Conservation (phyloP, 2,329 filamentous ascomycete species). For the Teratosphaeriaceae sp. region DNA sequence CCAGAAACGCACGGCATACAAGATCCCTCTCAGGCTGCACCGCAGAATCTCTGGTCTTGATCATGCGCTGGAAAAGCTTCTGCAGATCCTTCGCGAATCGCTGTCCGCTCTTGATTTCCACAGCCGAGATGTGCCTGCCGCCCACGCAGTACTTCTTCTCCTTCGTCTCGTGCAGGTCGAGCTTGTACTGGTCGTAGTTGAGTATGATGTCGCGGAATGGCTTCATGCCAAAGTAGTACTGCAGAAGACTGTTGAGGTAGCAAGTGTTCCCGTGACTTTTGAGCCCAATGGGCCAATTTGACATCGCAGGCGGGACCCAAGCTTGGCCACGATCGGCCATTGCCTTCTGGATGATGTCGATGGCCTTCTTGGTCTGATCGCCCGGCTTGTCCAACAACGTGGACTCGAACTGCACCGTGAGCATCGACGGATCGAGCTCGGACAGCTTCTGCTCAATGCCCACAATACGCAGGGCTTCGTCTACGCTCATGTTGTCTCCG, state of each 20-base stretch:
- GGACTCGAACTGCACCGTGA: slow-evolving; percentile 17
- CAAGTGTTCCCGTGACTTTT: slow-evolving; percentile 96
- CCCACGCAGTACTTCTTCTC: slow-evolving; percentile 66
- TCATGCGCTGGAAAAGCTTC: slow-evolving; percentile 31
- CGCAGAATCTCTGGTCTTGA: slow-evolving; percentile 20
- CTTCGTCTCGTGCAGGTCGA: slow-evolving; percentile 58
- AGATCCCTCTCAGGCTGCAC: slow-evolving; percentile 30
- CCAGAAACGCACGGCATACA: slow-evolving; percentile 30
- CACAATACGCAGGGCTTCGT: slow-evolving; percentile 46
- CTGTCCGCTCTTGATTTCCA: slow-evolving; percentile 30
- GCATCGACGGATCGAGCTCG: slow-evolving; percentile 16
- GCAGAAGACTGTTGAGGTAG: slow-evolving; percentile 92
- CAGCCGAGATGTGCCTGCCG: slow-evolving; percentile 52
- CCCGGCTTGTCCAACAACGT: slow-evolving; percentile 23
- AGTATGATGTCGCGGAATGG: slow-evolving; percentile 75
- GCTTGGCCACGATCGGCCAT: no score
- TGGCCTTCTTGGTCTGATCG: slow-evolving; percentile 28
- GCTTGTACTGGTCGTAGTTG: slow-evolving; percentile 63
- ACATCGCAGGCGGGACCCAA: no score
- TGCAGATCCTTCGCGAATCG: slow-evolving; percentile 29
- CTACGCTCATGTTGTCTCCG: slow-evolving; percentile 20
- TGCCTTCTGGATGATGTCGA: slow-evolving; percentile 24
- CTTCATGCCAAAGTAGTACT: slow-evolving; percentile 88
- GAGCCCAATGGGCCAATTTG: slow-evolving; percentile 73
- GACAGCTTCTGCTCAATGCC: slow-evolving; percentile 20